Conservation (phyloP, 2,329 filamentous ascomycete genomes). For the Cadophora sp. region DNA sequence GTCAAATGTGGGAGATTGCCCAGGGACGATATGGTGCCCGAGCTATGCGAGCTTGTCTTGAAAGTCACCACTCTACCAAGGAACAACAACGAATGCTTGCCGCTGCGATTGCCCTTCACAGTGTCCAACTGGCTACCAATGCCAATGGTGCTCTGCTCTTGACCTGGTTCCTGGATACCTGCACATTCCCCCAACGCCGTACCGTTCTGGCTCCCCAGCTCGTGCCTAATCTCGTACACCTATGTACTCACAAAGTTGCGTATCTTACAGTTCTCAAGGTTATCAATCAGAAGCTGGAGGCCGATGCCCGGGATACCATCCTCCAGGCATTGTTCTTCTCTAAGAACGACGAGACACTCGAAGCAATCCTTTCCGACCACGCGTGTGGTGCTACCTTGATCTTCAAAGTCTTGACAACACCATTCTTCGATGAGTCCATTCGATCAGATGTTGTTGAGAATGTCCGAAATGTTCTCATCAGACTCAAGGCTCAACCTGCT, state of each 20-base stretch:
- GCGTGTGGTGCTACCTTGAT: conserved; percentile 93
- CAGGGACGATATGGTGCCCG: conserved; percentile 94
- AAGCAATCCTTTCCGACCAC: conserved; percentile 90
- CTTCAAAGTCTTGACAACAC: conserved; percentile 97
- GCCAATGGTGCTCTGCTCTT: conserved; percentile 92
- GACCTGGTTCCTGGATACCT: conserved; percentile 98
- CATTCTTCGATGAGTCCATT: conserved; percentile 94
- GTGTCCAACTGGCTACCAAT: conserved; percentile 94
- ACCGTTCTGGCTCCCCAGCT: conserved; percentile 91
- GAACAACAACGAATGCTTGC: conserved; percentile 96
- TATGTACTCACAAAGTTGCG: conserved; percentile 98
- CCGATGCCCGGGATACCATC: conserved; percentile 88
- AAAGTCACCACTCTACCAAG: conserved; percentile 93
- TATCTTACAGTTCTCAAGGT: conserved; percentile 97
- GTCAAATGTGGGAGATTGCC: conserved; percentile 89
- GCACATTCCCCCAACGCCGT: conserved; percentile 90
- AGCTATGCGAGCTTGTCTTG: conserved; percentile 94
- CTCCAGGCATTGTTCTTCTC: conserved; percentile 93
- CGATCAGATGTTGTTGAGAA: conserved; percentile 89
- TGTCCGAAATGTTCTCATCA: conserved; percentile 85
- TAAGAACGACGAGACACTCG: conserved; percentile 81
- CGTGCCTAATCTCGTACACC: conserved; percentile 89
- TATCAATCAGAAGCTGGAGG: conserved; percentile 95
- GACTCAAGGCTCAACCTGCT: conserved; percentile 89
- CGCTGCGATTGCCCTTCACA: conserved; percentile 93